Conservation (phyloP, 129 eudicot genomes). For the Helianthus annuus region DNA sequence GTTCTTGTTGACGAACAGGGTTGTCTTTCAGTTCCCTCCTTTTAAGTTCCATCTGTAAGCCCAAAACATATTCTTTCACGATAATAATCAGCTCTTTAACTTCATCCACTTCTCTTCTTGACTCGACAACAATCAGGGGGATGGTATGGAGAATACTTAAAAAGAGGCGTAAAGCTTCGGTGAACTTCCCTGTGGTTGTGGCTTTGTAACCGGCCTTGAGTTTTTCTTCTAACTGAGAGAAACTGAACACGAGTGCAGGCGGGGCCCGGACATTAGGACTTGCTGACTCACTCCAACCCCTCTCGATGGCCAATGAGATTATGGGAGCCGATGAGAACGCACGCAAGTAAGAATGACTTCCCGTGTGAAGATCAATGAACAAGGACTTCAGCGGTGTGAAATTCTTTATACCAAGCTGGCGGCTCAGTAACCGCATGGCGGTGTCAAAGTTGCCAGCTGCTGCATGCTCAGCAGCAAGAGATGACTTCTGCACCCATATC, state of each 20-base stretch:
- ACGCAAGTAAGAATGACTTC: constrained; percentile 61
- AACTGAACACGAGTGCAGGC: constrained; percentile 61
- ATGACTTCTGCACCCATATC: constrained; percentile 70
- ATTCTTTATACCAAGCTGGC: constrained; percentile 65
- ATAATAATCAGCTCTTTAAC: constrained; percentile 63
- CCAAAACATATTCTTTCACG: constrained; percentile 63
- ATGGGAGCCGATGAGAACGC: constrained; percentile 69
- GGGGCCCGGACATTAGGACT: constrained; percentile 76
- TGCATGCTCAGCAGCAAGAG: constrained; percentile 76
- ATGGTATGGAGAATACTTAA: constrained; percentile 60
- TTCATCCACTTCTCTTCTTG: constrained; percentile 73
- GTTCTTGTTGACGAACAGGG: constrained; percentile 67
- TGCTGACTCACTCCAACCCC: constrained; percentile 70
- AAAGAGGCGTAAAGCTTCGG: constrained; percentile 61
- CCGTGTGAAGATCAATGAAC: constrained; percentile 57
- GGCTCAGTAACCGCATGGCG: constrained; percentile 68
- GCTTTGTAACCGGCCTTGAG: constrained; percentile 70
- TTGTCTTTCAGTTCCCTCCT: constrained; percentile 59
- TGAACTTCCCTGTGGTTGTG: constrained; percentile 63
- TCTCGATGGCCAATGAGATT: constrained; percentile 55
- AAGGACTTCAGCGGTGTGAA: constrained; percentile 54
- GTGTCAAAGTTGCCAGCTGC: constrained; percentile 85
- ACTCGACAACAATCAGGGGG: constrained; percentile 67
- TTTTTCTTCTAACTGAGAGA: constrained; percentile 69
- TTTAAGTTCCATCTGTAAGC: constrained; percentile 69